Conservation (phyloP, 1,284 basidiomycete species). For the Trichosporon faecale region DNA sequence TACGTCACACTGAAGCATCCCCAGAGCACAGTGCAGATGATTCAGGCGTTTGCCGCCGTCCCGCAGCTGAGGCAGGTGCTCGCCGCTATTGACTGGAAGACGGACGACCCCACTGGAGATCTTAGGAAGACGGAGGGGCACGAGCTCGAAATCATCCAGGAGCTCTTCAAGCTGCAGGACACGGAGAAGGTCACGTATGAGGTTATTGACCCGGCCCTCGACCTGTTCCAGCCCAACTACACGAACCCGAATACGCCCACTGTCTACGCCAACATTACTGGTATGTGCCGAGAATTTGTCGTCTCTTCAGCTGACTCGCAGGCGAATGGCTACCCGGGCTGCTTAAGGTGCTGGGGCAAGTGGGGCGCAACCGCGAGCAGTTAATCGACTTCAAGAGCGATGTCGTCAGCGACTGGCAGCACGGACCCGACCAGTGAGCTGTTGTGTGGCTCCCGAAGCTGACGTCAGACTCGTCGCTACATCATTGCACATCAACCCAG, state of each 20-base stretch:
- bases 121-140: neutral
- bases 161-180: slow-evolving; percentile 11
- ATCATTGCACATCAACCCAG: neutral
- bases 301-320: neutral
- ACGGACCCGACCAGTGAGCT: slow-evolving; percentile 13
- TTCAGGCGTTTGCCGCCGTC: slow-evolving; percentile 43
- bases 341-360: neutral
- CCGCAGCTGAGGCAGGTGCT: slow-evolving; percentile 38
- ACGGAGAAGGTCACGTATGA: slow-evolving; percentile 8
- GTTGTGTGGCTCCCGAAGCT: neutral
- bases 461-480: slow-evolving; percentile 15
- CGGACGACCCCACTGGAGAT: neutral
- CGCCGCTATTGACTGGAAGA: neutral
- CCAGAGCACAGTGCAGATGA: slow-evolving; percentile 33
- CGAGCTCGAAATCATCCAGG: slow-evolving; percentile 3
- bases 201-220: slow-evolving; percentile 9
- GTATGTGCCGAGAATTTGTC: neutral
- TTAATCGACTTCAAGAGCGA: neutral
- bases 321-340: neutral
- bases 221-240: neutral
- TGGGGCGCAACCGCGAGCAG: neutral
- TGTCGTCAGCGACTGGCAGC: slow-evolving; percentile 13
- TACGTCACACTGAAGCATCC: slow-evolving; percentile 21
- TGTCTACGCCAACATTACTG: neutral
- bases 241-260: neutral